Percentiles rank a stretch among this genome's conserved stretches.
Evolutionary conservation across 2,329 filamentous ascomycete genomes (phyloP).

Genomic region (Phaeophleospora eucalypticola): DNA sequence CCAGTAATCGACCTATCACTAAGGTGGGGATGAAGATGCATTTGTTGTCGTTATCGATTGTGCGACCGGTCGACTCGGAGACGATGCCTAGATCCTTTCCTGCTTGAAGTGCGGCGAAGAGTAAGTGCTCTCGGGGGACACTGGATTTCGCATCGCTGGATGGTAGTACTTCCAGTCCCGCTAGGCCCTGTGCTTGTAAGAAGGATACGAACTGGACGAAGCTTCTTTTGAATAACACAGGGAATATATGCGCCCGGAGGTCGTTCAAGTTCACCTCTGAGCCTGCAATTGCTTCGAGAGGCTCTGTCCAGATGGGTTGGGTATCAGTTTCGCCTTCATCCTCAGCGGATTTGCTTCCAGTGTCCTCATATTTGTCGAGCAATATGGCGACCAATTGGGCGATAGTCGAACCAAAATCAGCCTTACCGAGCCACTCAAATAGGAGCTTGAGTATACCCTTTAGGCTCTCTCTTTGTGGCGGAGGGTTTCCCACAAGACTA

Average conservation of each 20-base stretch:
- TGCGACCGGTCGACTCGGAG: slow-evolving; percentile 30
- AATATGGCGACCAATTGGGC: slow-evolving; percentile 27
- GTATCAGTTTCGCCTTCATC: not conserved
- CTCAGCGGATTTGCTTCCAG: too few species aligned
- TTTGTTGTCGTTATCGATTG: slow-evolving; percentile 19
- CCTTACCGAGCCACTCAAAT: slow-evolving; percentile 33
- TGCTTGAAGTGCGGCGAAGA: slow-evolving; percentile 38
- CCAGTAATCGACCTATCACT: slow-evolving; percentile 37
- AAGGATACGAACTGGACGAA: slow-evolving; percentile 39
- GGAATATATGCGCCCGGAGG: slow-evolving; percentile 46
- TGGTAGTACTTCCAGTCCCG: slow-evolving; percentile 15
- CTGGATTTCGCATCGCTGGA: not conserved
- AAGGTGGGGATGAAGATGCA: slow-evolving; percentile 53
- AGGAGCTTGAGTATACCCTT: slow-evolving; percentile 12
- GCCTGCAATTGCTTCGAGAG: slow-evolving; percentile 15
- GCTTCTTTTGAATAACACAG: slow-evolving; percentile 43
- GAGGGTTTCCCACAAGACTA: not conserved
- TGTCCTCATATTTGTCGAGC: slow-evolving; percentile 25
- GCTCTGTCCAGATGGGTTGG: slow-evolving; percentile 21
- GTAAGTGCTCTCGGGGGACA: slow-evolving; percentile 18
- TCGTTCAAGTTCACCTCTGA: slow-evolving; percentile 23
- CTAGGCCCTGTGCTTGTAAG: slow-evolving; percentile 38
- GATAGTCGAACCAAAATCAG: slow-evolving; percentile 33
- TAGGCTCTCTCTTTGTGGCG: not conserved
- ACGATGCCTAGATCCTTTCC: slow-evolving; percentile 47